phyloP scores from a whole-genome alignment of 192 early-diverging fungal genomes.

The Coemansia sp. region DNA sequence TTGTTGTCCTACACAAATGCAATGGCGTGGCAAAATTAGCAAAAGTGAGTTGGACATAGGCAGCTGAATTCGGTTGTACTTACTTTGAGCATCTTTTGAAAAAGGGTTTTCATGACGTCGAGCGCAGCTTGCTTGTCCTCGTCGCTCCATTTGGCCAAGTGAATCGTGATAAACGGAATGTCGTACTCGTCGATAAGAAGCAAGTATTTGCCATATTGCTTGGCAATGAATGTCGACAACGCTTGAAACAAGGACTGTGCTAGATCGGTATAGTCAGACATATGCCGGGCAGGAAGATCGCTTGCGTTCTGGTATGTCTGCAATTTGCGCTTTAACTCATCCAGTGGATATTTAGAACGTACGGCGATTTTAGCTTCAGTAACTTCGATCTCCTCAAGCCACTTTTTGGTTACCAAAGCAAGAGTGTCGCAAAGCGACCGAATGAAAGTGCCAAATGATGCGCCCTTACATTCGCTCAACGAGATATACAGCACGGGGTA shows the following conservation, averaged over 20 bases:
- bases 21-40: not conserved
- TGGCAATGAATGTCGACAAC: constrained; percentile 10
- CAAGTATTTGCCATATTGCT: constrained; percentile 26
- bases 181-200: constrained; percentile 45
- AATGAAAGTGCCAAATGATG: constrained; percentile 9
- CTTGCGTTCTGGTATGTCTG: not conserved
- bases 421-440: constrained; percentile 10
- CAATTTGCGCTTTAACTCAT: not conserved
- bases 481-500: constrained; percentile 39
- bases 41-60: not conserved
- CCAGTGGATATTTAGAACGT: not conserved
- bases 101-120: constrained; percentile 13
- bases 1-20: constrained; percentile 17
- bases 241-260: constrained; percentile 5
- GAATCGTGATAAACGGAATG: constrained; percentile 40
- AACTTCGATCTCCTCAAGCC: not conserved
- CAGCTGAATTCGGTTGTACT: not conserved
- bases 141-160: constrained; percentile 11
- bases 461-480: constrained; percentile 18
- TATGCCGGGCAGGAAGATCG: not conserved
- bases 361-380: not conserved
- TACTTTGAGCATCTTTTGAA: constrained; percentile 43
- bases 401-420: not conserved
- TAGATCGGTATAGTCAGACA: not conserved
- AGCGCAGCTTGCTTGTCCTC: constrained; percentile 13